Evolutionary conservation across 306 rosid genomes (phyloP).

Genomic region (Acacia crassicarpa): DNA sequence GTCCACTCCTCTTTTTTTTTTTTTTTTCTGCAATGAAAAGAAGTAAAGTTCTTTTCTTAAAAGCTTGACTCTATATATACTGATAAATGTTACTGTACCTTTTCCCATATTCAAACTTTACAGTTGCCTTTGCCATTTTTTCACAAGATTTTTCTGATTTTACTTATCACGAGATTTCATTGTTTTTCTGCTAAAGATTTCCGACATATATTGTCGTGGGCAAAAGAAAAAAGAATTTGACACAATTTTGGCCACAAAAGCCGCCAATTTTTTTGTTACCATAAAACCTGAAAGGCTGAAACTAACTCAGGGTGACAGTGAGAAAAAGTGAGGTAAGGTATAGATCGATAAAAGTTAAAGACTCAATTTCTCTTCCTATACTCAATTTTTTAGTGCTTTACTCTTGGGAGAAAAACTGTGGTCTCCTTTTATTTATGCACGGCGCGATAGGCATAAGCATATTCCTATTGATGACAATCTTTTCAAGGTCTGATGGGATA

Average conservation of each 20-base stretch:
- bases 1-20: too few species aligned
- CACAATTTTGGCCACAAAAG: background rate
- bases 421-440: too few species aligned
- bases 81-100: background rate
- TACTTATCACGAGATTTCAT: background rate
- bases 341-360: background rate
- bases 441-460: too few species aligned
- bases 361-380: background rate
- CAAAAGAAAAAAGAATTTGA: too few species aligned
- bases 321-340: too few species aligned
- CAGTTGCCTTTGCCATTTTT: background rate
- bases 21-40: background rate
- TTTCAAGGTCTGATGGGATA: too few species aligned
- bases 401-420: too few species aligned
- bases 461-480: too few species aligned
- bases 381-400: too few species aligned
- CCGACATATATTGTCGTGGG: background rate
- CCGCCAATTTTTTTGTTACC: too few species aligned
- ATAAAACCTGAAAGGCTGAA: too few species aligned
- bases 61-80: background rate
- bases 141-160: background rate
- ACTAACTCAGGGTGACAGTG: too few species aligned
- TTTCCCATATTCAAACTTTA: background rate
- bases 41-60: background rate
- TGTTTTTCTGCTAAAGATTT: background rate